Evolutionary conservation across 164 flowering plant species (phyloP), one percentile per base, ranked within the genome.

Genomic region (Annona cherimola): DNA sequence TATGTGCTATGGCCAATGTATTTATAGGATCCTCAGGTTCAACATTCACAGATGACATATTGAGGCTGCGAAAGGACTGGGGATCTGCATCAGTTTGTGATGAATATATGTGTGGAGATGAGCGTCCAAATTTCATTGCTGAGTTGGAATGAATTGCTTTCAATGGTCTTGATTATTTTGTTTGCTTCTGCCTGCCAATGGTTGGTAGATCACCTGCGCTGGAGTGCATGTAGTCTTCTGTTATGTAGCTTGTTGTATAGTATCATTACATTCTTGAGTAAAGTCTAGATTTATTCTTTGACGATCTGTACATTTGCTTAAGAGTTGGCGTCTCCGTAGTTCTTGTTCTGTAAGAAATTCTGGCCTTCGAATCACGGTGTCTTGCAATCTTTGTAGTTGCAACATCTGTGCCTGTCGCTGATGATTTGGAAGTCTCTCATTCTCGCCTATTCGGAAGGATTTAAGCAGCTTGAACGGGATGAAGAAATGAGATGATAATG

Each of bases 21-120:
- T 96, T 93, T 78, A 88, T 96, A 54, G 99, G 97, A 67, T 76
- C 98, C 7, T 76, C 95, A 6, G 98, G 99, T n/a, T 93, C 99
- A 45, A 93, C 97, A 9, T 96, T 96, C 84, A 96, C 99, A 0
- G 98, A 96, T 74, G 98, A 95, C 79, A 93, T 95, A 67, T 44
- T 89, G 67, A 83, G 98, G 73, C 88, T 96, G 2, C 82, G 98
- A 12, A 93, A 84, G 79, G 96, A 83, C 66, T 93, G 98, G 98
- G 84, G 85, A 55, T 80, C 89, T 4, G 86, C 94, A 44, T 91
- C 99, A 2, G 43, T 79, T 11, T 95, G 99, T 77, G 99, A 95
- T 68, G 95, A 93, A 75, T 91, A 91, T 77, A 84, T 96, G 16
- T 96, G 98, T 81, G 86, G 84, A 61, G 92, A 86, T 46, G 91